Evolutionary conservation across 176 grass and related monocot species (phyloP), one percentile per base, ranked within the genome.

Genomic region (Olyra latifolia): DNA sequence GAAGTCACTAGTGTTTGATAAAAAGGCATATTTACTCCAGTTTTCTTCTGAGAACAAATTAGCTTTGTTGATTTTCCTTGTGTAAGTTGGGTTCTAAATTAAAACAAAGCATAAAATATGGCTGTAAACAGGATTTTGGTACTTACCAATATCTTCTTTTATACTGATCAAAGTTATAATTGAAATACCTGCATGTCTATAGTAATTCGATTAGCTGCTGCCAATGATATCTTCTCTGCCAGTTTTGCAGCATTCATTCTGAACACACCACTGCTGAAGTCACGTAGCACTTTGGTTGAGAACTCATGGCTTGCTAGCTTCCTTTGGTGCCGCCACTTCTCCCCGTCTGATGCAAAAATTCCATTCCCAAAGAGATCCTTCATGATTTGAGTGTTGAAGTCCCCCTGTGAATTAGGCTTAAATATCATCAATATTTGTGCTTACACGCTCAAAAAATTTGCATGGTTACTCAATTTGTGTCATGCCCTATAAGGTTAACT

Each of bases 231-330:
- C 15, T 48, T 86, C 23, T 86, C 62, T 73, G 49, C 61, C n/a
- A 90, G 67, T 29, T 86, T 90, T 32, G 74, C 70, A 54, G 88
- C 74, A 62, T 86, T 86, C 12, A 22, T 58, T 86, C 82, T 85
- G 55, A 89, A 89, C 17, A 87, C 65, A 38, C 27, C 75, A 45
- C 90, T 86, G 80, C 87, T 87, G 87, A 75, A 94, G 6, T 86
- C 83, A 45, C 83, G 83, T 10, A 94, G 64, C 50, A 94, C 71
- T 78, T 84, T 94, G 35, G 86, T 89, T 30, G 92, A 94, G 80
- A 94, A 94, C 17, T 91, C 92, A 8, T 84, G 70, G 66, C 92
- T 94, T 62, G 88, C 92, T 42, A 94, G 55, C 64, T 94, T 94
- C 71, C 92, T 88, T 61, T 94, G 92, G 30, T 89, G 82, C 53